These are phyloP conservation scores for Salix udensis DNA, from an alignment of 345 rosid genomes.

Conservation along the genomic window DNA sequence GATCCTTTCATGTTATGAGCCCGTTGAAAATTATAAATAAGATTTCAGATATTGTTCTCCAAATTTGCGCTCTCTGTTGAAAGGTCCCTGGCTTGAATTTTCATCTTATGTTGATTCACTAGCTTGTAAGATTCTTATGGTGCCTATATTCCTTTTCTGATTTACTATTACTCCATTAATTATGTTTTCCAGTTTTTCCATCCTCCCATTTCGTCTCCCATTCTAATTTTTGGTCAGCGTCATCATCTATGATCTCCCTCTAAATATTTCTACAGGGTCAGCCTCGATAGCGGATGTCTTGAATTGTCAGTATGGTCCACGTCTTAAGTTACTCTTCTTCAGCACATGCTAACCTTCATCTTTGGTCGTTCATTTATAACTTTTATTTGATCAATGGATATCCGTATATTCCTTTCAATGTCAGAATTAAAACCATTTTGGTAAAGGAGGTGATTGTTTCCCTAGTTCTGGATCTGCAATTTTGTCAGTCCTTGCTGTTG, in stretches of 20 bases:
- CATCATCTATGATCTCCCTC: neutral
- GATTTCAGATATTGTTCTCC: neutral
- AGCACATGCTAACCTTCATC: neutral
- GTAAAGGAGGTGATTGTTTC: slow-evolving; percentile 1
- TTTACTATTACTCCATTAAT: neutral
- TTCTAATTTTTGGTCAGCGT: neutral
- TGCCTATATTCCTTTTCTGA: neutral
- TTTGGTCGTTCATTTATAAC: neutral
- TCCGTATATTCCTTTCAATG: neutral
- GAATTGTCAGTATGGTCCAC: neutral
- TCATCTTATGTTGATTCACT: neutral
- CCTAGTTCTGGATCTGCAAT: neutral
- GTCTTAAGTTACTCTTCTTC: neutral
- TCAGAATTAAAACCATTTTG: neutral
- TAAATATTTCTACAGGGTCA: neutral
- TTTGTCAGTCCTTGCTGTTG: neutral
- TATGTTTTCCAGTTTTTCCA: neutral
- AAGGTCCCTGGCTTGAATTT: neutral
- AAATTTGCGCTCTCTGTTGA: neutral
- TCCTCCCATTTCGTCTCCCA: neutral
- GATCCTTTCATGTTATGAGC: neutral
- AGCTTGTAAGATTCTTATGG: neutral
- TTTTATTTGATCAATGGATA: neutral
- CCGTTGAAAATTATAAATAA: neutral
- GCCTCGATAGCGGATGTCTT: neutral